Evolutionary conservation across 1,139 yeast species (phyloP), one percentile per base, ranked within the genome.

Genomic region (Zhuliangozyma blackwelliae): DNA sequence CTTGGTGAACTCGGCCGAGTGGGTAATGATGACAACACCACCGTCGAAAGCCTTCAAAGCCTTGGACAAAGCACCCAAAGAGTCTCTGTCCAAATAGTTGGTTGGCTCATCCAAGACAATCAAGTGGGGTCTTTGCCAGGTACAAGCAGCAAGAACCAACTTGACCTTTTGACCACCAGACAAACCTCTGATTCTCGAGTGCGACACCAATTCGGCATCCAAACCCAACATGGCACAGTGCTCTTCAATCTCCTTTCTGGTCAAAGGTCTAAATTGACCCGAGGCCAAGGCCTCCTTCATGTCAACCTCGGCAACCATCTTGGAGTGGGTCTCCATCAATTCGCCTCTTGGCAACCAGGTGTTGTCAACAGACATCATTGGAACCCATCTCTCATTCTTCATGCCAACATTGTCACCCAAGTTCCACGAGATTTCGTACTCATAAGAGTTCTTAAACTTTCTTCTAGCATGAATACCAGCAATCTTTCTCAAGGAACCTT

Each of bases 321-420:
- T 92, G 69, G 97, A 76, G 81, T 92, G 98, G 51, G 97, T 82
- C 77, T 92, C 97, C 73, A 90, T 77, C 66, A 92, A 82, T 78
- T 92, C 98, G 78, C 96, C 95, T 85, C 98, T 92, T 77, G 98
- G 98, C 68, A 92, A 82, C 98, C 98, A 92, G 67, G 97, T 94
- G 80, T 92, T 92, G 79, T 92, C 98, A 66, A 92, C 96, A 61
- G 97, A 85, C 84, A 90, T 85, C 98, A 92, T 92, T 69, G 96
- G 94, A 59, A 89, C 94, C 97, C 97, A 92, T 82, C 97, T 87
- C 81, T 92, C 98, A 67, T 82, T 81, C 82, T 92, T 92, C 94
- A 89, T 83, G 71, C 97, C 97, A 60, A 92, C 75, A 84, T 92
- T 92, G 71, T 92, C 97, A 79, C 97, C 97, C 63, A 92, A 79